phyloP scores from a whole-genome alignment of 2,329 filamentous ascomycete genomes.

The Macrophomina tecta region DNA sequence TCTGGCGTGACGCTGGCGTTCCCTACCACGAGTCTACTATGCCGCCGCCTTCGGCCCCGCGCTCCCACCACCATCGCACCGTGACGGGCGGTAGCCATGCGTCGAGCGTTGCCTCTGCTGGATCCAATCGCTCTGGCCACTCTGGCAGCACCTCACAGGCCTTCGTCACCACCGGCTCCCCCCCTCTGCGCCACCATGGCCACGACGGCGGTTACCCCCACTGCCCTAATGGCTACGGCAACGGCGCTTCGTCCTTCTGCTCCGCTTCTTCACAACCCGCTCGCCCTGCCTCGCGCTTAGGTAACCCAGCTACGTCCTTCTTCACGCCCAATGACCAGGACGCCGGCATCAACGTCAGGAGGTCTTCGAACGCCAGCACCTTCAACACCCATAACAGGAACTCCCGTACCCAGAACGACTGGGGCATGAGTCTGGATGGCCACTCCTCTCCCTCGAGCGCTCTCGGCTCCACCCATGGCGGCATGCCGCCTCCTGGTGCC shows the following conservation, averaged over 20 bases:
- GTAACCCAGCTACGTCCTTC: conserved; percentile 5
- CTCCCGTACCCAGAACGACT: not conserved
- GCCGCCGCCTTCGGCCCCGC: not conserved
- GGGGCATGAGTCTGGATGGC: not conserved
- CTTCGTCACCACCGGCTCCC: not conserved
- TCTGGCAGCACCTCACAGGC: not conserved
- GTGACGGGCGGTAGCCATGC: not conserved
- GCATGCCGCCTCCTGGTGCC: not conserved
- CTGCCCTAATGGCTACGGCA: not conserved
- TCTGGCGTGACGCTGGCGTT: not conserved
- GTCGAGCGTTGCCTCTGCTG: not conserved
- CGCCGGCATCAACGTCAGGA: not conserved
- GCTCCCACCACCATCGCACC: not conserved
- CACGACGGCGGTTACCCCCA: not conserved
- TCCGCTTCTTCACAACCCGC: not conserved
- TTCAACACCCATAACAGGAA: not conserved
- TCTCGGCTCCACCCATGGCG: not conserved
- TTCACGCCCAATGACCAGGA: not conserved
- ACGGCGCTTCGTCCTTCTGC: not conserved
- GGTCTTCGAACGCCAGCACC: not conserved
- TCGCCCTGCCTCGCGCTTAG: not conserved
- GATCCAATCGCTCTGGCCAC: not conserved
- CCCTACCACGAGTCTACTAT: not conserved
- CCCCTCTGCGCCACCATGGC: not conserved
- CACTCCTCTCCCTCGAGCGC: not conserved